A percentile compares a stretch with the other conserved stretches of the same genome.
These are phyloP conservation scores for Sporothrix inflata DNA, from an alignment of 2,329 filamentous ascomycete genomes.

Conservation along the genomic window DNA sequence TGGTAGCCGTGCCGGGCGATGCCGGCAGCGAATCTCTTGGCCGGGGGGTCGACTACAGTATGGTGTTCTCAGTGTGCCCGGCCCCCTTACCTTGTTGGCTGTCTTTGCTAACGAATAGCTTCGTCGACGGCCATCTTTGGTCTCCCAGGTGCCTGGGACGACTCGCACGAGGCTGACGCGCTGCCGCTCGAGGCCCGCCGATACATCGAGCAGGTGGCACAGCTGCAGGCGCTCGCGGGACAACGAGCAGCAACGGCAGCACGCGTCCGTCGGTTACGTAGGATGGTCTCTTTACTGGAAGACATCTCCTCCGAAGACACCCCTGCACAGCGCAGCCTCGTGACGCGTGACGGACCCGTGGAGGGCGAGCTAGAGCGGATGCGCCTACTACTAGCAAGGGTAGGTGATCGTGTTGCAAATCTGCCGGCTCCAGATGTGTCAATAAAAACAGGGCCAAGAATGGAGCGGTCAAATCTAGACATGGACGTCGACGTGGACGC, in stretches of 20 bases:
- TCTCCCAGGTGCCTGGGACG: conserved; percentile 54
- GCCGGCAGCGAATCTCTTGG: conserved; percentile 25
- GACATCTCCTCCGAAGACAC: conserved; percentile 45
- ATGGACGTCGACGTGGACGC: neutral
- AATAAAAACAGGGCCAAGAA: neutral
- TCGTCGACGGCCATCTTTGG: conserved; percentile 49
- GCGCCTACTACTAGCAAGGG: conserved; percentile 63
- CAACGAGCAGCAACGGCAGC: conserved; percentile 44
- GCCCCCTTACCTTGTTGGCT: neutral
- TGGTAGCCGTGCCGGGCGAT: conserved; percentile 32
- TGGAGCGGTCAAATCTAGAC: neutral
- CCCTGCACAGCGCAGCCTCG: conserved; percentile 66
- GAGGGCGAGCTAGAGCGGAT: conserved; percentile 69
- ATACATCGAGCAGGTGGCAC: conserved; percentile 55
- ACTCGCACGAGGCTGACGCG: conserved; percentile 43
- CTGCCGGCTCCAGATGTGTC: conserved; percentile 35
- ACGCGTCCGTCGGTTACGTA: conserved; percentile 51
- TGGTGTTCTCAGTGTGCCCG: conserved; percentile 28
- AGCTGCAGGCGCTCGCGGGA: conserved; percentile 55
- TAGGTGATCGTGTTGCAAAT: conserved; percentile 56
- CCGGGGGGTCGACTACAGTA: conserved; percentile 52
- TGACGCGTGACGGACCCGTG: conserved; percentile 66
- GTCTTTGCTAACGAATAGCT: conserved; percentile 40
- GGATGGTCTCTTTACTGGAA: conserved; percentile 54
- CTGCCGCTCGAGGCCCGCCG: conserved; percentile 53